Percentiles rank a stretch among this genome's conserved stretches.
phyloP scores from a whole-genome alignment of 192 early-diverging fungal species.

The Coemansia sp. region DNA sequence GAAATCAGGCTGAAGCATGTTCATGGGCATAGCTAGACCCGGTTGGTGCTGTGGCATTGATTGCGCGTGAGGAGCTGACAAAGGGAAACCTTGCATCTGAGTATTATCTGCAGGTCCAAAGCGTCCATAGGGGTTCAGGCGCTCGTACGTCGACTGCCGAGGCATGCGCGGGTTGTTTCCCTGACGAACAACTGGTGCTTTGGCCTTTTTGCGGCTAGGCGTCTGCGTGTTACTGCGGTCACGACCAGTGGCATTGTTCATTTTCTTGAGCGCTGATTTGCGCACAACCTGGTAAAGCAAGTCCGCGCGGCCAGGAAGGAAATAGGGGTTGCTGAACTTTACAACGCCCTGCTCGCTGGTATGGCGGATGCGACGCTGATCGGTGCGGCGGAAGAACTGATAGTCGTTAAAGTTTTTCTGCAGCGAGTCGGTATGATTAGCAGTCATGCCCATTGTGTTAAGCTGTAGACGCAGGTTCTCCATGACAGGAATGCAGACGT shows the following conservation, averaged over 20 bases:
- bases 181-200: conserved; percentile 27
- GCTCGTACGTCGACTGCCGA: conserved; percentile 32
- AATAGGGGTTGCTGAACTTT: conserved; percentile 44
- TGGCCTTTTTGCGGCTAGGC: conserved; percentile 23
- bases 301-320: conserved; percentile 38
- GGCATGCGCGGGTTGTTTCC: conserved; percentile 14
- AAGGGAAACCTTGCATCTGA: conserved; percentile 15
- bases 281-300: conserved; percentile 36
- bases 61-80: conserved; percentile 16
- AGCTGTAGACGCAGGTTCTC: conserved; percentile 39
- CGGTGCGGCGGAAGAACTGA: conserved; percentile 45
- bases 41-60: conserved; percentile 23
- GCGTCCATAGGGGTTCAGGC: conserved; percentile 36
- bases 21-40: conserved; percentile 32
- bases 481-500: conserved; percentile 43
- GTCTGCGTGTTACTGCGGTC: background rate
- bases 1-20: conserved; percentile 24
- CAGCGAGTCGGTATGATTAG: conserved; percentile 46
- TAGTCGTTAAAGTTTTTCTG: conserved; percentile 55
- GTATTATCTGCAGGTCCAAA: conserved; percentile 10
- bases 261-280: conserved; percentile 47
- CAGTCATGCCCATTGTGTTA: conserved; percentile 48
- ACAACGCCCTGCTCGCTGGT: conserved; percentile 38
- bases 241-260: conserved; percentile 19
- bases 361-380: conserved; percentile 50